Conservation (phyloP, 2,329 filamentous ascomycete genomes). For the Clarireedia homoeocarpa region DNA sequence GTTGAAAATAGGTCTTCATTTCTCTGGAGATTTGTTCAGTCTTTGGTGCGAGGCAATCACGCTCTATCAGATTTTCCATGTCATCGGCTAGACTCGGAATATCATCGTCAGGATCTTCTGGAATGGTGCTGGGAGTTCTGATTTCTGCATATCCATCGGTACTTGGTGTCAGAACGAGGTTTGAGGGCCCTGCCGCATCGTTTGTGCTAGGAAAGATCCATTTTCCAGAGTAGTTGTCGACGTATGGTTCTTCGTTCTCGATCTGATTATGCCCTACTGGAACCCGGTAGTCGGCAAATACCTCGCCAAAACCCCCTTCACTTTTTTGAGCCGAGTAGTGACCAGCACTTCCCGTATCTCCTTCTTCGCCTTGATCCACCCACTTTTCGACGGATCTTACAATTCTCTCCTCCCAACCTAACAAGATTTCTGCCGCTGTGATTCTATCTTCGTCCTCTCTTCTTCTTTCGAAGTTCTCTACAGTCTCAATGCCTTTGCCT, state of each 20-base stretch:
- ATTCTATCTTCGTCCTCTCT: not conserved
- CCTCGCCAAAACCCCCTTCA: not conserved
- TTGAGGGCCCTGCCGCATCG: not conserved
- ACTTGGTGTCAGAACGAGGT: not conserved
- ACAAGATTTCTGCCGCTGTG: not conserved
- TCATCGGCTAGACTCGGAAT: not conserved
- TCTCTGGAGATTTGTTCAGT: not conserved
- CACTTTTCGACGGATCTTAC: not conserved
- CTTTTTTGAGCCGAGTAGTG: not conserved
- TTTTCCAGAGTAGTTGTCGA: not conserved
- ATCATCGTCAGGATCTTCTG: not conserved
- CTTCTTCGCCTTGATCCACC: not conserved
- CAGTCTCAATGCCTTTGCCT: not conserved
- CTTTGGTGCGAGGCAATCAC: not conserved
- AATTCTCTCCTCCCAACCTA: not conserved
- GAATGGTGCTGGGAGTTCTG: not conserved
- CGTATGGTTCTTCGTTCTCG: not conserved
- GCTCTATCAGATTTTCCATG: not conserved
- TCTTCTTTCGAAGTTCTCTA: not conserved
- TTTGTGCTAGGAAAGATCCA: slow-evolving; percentile 1
- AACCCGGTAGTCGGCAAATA: not conserved
- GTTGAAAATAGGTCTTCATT: slow-evolving; percentile 6
- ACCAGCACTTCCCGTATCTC: slow-evolving; percentile 1
- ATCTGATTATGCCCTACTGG: not conserved
- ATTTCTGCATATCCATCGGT: slow-evolving; percentile 1